Evolutionary conservation across 2,329 filamentous ascomycete genomes (phyloP).

Genomic region (Mycocentrospora acerina): DNA sequence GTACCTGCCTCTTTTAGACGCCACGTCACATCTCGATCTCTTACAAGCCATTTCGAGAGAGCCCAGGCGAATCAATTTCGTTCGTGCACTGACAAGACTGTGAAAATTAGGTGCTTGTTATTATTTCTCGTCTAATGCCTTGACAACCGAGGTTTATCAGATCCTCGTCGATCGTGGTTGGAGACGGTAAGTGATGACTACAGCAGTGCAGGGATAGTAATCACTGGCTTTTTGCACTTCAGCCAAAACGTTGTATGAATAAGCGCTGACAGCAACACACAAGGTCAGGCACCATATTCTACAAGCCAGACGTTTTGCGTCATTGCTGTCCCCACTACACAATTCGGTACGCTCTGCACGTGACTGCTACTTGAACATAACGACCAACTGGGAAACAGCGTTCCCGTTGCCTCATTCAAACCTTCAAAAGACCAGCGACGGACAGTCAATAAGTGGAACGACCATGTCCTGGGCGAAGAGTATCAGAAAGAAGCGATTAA

Average conservation of each 20-base stretch:
- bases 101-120: slow-evolving; percentile 67
- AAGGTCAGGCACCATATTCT: slow-evolving; percentile 63
- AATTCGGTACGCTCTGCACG: slow-evolving; percentile 52
- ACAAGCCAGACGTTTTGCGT: slow-evolving; percentile 73
- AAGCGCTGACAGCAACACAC: slow-evolving; percentile 7
- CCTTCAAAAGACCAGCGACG: slow-evolving; percentile 73
- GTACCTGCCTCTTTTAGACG: slow-evolving; percentile 6
- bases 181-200: slow-evolving; percentile 62
- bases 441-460: slow-evolving; percentile 75
- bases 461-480: slow-evolving; percentile 65
- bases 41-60: slow-evolving; percentile 6
- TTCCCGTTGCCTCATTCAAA: slow-evolving; percentile 66
- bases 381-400: slow-evolving; percentile 43
- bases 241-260: not conserved
- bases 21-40: slow-evolving; percentile 13
- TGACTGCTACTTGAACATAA: not conserved
- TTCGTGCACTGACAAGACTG: slow-evolving; percentile 20
- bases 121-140: slow-evolving; percentile 63
- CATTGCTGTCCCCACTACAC: slow-evolving; percentile 94
- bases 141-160: slow-evolving; percentile 71
- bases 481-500: slow-evolving; percentile 67
- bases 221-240: too few species aligned
- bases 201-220: slow-evolving; percentile 6
- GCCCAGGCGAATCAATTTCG: slow-evolving; percentile 8
- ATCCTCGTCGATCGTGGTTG: slow-evolving; percentile 72